Percentiles rank a stretch among this genome's conserved stretches.
Conservation (phyloP, 176 grass and related monocot genomes). For the Musa itinerans region DNA sequence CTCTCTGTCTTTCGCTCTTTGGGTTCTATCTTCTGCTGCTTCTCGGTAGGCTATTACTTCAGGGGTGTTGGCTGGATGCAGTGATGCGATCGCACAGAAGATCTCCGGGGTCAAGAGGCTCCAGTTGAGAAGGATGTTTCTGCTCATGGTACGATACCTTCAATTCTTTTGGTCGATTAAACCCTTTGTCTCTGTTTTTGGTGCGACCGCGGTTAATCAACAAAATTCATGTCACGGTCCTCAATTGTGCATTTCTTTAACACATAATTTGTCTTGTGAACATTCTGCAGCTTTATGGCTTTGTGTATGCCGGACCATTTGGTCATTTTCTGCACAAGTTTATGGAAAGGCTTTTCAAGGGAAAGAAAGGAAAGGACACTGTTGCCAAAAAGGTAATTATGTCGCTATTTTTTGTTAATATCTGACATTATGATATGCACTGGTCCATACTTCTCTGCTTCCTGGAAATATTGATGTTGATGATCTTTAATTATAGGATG, state of each 20-base stretch:
- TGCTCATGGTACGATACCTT: constrained; percentile 32
- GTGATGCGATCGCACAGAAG: constrained; percentile 38
- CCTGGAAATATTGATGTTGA: too few species aligned
- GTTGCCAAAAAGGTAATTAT: constrained; percentile 62
- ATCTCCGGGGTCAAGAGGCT: constrained; percentile 37
- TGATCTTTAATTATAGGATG: background rate
- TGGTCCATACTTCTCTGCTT: too few species aligned
- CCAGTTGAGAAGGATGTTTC: constrained; percentile 33
- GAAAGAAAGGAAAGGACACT: constrained; percentile 81
- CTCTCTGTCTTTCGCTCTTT: too few species aligned
- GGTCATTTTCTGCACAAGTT: constrained; percentile 84
- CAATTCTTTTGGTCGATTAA: background rate
- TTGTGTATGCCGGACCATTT: constrained; percentile 70
- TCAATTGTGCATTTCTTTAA: background rate
- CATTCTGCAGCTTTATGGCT: constrained; percentile 58
- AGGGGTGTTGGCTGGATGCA: constrained; percentile 29
- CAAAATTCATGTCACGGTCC: too few species aligned
- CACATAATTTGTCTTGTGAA: background rate
- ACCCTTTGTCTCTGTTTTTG: background rate
- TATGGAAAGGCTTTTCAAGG: constrained; percentile 77
- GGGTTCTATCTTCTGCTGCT: background rate
- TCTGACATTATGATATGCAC: background rate
- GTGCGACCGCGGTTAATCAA: too few species aligned
- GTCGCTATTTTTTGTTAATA: background rate
- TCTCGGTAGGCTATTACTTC: constrained; percentile 32